Percentiles rank a stretch among this genome's conserved stretches.
Evolutionary conservation across 1,284 basidiomycete species (phyloP).

Genomic region (Trichosporon sp.): DNA sequence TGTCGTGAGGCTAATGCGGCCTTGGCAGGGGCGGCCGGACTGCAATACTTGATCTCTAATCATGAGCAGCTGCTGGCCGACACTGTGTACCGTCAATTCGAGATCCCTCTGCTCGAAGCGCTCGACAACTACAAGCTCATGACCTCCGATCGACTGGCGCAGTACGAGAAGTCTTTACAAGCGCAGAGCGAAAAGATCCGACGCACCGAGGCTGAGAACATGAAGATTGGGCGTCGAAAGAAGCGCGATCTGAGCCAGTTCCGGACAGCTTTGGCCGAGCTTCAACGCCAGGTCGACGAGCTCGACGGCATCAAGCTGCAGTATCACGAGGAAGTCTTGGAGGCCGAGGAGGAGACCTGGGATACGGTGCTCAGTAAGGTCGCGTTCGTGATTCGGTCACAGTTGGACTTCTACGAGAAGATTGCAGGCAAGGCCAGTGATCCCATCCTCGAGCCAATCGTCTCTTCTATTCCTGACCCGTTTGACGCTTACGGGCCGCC

Average conservation of each 20-base stretch:
- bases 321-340: constrained; percentile 64
- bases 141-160: constrained; percentile 62
- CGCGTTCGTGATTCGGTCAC: constrained; percentile 44
- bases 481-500: constrained; percentile 87
- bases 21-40: constrained; percentile 70
- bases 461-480: constrained; percentile 83
- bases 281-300: constrained; percentile 72
- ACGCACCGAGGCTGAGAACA: constrained; percentile 79
- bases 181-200: constrained; percentile 80
- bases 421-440: constrained; percentile 69
- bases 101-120: constrained; percentile 77
- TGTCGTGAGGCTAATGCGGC: constrained; percentile 40
- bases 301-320: constrained; percentile 49
- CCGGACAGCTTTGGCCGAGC: constrained; percentile 69
- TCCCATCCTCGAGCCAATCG: constrained; percentile 81
- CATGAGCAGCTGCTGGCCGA: constrained; percentile 86
- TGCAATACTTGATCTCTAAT: constrained; percentile 87
- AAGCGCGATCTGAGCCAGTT: constrained; percentile 81
- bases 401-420: constrained; percentile 49
- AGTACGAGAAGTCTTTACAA: constrained; percentile 69
- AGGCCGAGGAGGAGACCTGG: constrained; percentile 88
- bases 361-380: constrained; percentile 78
- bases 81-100: constrained; percentile 80
- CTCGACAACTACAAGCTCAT: constrained; percentile 63
- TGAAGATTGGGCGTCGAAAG: constrained; percentile 62